A percentile compares a stretch with the other conserved stretches of the same genome.
Evolutionary conservation across 257 asterid species (phyloP).

Genomic region (Solanum ahanhuiri): DNA sequence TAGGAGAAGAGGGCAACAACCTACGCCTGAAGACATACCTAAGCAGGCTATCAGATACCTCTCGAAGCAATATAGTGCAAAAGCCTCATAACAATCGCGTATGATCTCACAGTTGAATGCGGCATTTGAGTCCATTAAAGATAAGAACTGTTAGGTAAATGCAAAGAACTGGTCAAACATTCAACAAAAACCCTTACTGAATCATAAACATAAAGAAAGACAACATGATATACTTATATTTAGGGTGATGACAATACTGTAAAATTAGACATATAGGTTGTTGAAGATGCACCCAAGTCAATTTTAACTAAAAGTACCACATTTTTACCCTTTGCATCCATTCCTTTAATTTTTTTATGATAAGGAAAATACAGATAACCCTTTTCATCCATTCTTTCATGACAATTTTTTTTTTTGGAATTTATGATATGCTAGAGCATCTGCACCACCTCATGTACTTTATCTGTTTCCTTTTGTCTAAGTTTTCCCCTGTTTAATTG

Average conservation of each 20-base stretch:
- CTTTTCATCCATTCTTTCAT: neutral
- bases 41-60: slow-evolving; percentile 98
- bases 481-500: neutral
- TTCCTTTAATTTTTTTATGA: neutral
- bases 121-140: slow-evolving; percentile 55
- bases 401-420: neutral
- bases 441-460: neutral
- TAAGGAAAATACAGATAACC: neutral
- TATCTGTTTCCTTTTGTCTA: neutral
- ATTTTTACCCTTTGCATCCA: neutral
- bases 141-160: slow-evolving; percentile 53
- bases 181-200: neutral
- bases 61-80: slow-evolving; percentile 95
- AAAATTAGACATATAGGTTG: neutral
- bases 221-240: neutral
- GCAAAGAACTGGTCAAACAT: neutral
- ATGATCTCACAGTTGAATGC: slow-evolving; percentile 83
- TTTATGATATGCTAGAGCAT: neutral
- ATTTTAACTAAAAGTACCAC: neutral
- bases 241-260: neutral
- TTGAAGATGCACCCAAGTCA: neutral
- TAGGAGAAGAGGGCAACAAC: neutral
- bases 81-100: slow-evolving; percentile 97
- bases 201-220: neutral
- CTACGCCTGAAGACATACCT: slow-evolving; percentile 37